These are phyloP conservation scores for Dryadomyces sulphureus DNA, from an alignment of 2,329 filamentous ascomycete genomes.

Conservation along the genomic window DNA sequence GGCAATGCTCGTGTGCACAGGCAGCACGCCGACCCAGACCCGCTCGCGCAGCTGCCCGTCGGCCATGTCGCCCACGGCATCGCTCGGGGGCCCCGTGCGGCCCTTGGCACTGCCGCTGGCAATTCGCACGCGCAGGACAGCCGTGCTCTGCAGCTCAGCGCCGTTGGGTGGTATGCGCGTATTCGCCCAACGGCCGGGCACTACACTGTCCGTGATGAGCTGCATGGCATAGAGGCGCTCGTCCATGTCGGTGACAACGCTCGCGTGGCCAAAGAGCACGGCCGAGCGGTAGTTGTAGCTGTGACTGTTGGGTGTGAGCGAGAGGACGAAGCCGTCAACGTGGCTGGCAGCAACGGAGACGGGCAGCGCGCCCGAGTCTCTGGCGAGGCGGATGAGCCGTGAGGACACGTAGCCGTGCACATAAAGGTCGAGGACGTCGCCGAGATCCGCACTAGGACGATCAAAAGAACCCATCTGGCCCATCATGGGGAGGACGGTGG, in stretches of 20 bases:
- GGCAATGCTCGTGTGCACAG: conserved; percentile 49
- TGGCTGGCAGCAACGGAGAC: conserved; percentile 59
- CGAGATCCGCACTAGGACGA: conserved; percentile 40
- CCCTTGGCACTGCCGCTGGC: conserved; percentile 63
- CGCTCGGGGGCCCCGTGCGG: conserved; percentile 46
- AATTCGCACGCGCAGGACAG: conserved; percentile 55
- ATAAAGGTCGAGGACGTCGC: conserved; percentile 60
- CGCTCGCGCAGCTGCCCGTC: conserved; percentile 24
- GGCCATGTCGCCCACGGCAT: conserved; percentile 33
- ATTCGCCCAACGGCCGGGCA: conserved; percentile 54
- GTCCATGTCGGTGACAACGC: conserved; percentile 45
- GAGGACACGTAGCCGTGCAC: conserved; percentile 75
- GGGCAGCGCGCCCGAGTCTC: conserved; percentile 37
- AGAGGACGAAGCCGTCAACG: conserved; percentile 66
- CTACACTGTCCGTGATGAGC: conserved; percentile 60
- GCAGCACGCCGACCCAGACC: conserved; percentile 43
- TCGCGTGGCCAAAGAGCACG: conserved; percentile 60
- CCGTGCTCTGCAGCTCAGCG: conserved; percentile 62
- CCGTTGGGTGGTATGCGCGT: conserved; percentile 55
- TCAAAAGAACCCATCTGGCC: conserved; percentile 65
- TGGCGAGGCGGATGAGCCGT: conserved; percentile 56
- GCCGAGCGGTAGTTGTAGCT: conserved; percentile 80
- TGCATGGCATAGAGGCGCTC: conserved; percentile 71
- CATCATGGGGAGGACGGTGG: conserved; percentile 71
- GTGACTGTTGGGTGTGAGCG: conserved; percentile 66